A percentile compares a stretch with the other conserved stretches of the same genome.
These are phyloP conservation scores for sweet orange (Citrus sinensis) DNA, from an alignment of 345 rosid species.

Conservation along the genomic window DNA sequence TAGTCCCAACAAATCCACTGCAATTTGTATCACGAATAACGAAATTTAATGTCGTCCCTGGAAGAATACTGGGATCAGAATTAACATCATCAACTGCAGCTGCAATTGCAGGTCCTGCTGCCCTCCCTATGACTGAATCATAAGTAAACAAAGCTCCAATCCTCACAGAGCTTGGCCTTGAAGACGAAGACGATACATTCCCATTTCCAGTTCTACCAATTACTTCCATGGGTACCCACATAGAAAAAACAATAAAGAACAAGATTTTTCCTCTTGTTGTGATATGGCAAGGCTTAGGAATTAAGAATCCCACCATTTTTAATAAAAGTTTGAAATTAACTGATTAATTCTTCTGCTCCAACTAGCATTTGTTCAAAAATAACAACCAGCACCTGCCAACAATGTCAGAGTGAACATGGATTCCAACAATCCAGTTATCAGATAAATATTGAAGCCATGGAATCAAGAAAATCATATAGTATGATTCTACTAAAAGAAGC, in stretches of 20 bases:
- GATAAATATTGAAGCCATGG: neutral
- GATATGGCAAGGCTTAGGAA: constrained; percentile 9
- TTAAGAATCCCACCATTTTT: constrained; percentile 33
- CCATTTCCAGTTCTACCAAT: constrained; percentile 39
- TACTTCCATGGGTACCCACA: constrained; percentile 36
- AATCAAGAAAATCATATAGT: constrained; percentile 4
- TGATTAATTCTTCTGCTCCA: constrained; percentile 14
- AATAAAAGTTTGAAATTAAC: constrained; percentile 13
- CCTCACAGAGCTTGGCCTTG: constrained; percentile 43
- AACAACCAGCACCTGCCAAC: constrained; percentile 15
- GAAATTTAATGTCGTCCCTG: constrained; percentile 42
- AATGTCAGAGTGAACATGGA: constrained; percentile 9
- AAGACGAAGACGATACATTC: constrained; percentile 35
- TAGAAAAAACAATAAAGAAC: constrained; percentile 34
- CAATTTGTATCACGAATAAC: constrained; percentile 62
- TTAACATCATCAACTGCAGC: constrained; percentile 76
- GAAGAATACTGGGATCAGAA: constrained; percentile 54
- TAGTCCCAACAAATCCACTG: constrained; percentile 79
- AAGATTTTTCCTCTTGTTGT: constrained; percentile 20
- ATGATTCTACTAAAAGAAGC: neutral
- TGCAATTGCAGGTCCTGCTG: constrained; percentile 53
- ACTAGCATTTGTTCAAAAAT: constrained; percentile 13
- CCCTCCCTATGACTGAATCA: constrained; percentile 74
- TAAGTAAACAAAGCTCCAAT: constrained; percentile 75
- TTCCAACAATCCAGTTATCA: constrained; percentile 8